Base-by-base conservation (phyloP, 2,329 filamentous ascomycete species). In the Microsporum ferrugineum region DNA sequence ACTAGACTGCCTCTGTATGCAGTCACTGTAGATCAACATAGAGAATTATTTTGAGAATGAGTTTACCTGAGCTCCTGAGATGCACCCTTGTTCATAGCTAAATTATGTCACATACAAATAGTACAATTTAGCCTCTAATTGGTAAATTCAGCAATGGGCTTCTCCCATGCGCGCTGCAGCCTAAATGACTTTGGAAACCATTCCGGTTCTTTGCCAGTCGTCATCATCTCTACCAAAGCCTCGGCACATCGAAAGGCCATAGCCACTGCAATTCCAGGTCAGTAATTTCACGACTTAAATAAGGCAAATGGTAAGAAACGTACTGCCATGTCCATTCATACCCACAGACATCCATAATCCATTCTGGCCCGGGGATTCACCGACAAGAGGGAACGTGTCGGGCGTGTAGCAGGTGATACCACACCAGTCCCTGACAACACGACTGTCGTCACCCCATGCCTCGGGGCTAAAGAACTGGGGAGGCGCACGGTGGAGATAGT, bases 101-200 rank as follows among this genome's bases (percentile, higher is more conserved):
- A 45, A 45, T 45, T 45, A 45, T 45, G 12, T 45, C 41, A 45
- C 41, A 17, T 45, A 45, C 17, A 17, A 45, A 45, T 45, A 14
- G 41, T 45, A 45, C 10, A 45, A 45, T 45, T 45, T 45, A 45
- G 41, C 41, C 41, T 45, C 41, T 17, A 17, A 45, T 45, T 45
- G 41, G 41, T 45, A 23, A 45, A 45, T 45, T 45, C 41, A 45
- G 17, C 41, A 23, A 23, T 12, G 38, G 38, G 34, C 34, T 43
- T 17, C 27, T 12, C 45, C 45, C 45, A 51, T 51, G 45, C 45
- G 45, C 45, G 45, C 45, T 51, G 45, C 23, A 51, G 23, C 45
- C 45, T 33, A 33, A 51, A 51, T 51, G 45, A 51, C 45, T 51
- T 51, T 51, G 45, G 45, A 51, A 51, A 51, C 45, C 45, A 51